Evolutionary conservation across 2,329 filamentous ascomycete genomes (phyloP), one percentile per base, ranked within the genome.

Genomic region (Colletotrichum tabaci): DNA sequence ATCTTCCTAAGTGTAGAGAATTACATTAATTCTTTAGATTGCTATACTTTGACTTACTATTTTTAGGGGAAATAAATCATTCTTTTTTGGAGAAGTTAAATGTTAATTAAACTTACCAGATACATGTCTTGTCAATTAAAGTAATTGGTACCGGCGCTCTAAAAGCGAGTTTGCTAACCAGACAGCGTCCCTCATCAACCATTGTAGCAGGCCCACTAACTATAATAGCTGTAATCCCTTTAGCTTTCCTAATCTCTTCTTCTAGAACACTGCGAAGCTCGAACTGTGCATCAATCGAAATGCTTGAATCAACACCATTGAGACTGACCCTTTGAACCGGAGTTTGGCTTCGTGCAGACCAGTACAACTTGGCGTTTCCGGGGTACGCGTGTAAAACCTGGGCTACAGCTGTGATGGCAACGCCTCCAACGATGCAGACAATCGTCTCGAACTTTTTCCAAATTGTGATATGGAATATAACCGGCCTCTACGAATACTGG

Each of bases 401-500:
- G 9, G 57, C 23, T 3, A 61, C 16, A 7, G 63, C 53, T 5
- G 63, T 66, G 10, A 66, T 66, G 2, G 63, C 44, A 18, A 66
- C 63, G 9, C 63, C 53, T 21, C 63, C 63, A 18, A 61, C 23
- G 23, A 66, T 52, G 8, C 63, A 66, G 16, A 66, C 3, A 0
- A 66, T 55, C 2, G 16, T 61, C 23, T 66, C 53, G 23, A 52
- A 66, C 1, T 52, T 44, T 44, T 6, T 15, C 52, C 0, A 66
- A 21, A 21, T 66, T 55, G 12, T 46, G 55, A 15, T 66, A 47
- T 8, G 63, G 63, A 13, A 66, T 2, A 21, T 66, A 61, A 18
- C 42, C 46, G 8, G 63, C 63, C 4, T 66, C 63, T 4, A 66
- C 53, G 13, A 66, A 56, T 4, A 66, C 55, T 3, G 63, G 63